Conservation (phyloP, 2,329 filamentous ascomycete species). For the Endocalyx cinctus region DNA sequence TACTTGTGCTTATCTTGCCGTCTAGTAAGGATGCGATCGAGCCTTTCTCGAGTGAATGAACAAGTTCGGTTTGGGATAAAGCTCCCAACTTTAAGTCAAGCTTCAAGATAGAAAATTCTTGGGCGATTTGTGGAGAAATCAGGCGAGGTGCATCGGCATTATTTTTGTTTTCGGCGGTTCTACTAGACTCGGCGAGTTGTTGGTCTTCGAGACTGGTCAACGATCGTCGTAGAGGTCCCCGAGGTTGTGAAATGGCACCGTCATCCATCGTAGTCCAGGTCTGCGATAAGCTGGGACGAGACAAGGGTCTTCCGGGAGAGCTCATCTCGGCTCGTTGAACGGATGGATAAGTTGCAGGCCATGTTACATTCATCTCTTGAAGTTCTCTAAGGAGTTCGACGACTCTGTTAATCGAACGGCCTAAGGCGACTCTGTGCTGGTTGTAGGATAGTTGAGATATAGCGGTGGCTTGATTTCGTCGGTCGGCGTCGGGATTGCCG, state of each 20-base stretch:
- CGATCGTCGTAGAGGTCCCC: slow-evolving; percentile 58
- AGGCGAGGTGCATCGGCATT: slow-evolving; percentile 67
- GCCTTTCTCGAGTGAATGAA: slow-evolving; percentile 88
- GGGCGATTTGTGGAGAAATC: slow-evolving; percentile 85
- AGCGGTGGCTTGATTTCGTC: slow-evolving; percentile 69
- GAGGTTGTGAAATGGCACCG: slow-evolving; percentile 34
- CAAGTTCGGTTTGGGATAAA: slow-evolving; percentile 80
- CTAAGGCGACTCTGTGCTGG: slow-evolving; percentile 81
- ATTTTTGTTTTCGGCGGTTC: slow-evolving; percentile 57
- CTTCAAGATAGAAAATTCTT: slow-evolving; percentile 94
- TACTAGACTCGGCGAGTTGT: slow-evolving; percentile 66
- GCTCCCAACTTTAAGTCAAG: slow-evolving; percentile 87
- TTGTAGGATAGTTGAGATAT: slow-evolving; percentile 95
- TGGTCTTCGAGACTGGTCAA: slow-evolving; percentile 65
- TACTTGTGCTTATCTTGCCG: slow-evolving; percentile 89
- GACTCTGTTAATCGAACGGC: slow-evolving; percentile 79
- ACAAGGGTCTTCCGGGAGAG: slow-evolving; percentile 39
- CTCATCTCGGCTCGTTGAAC: slow-evolving; percentile 57
- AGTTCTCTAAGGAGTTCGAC: slow-evolving; percentile 79
- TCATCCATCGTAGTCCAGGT: slow-evolving; percentile 57
- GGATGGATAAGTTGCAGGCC: slow-evolving; percentile 94
- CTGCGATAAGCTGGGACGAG: slow-evolving; percentile 59
- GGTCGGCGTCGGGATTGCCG: slow-evolving; percentile 54
- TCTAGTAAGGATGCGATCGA: slow-evolving; percentile 89
- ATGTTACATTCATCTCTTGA: slow-evolving; percentile 83